Conservation (phyloP, 257 asterid species). For the Nicotiana undulata region DNA sequence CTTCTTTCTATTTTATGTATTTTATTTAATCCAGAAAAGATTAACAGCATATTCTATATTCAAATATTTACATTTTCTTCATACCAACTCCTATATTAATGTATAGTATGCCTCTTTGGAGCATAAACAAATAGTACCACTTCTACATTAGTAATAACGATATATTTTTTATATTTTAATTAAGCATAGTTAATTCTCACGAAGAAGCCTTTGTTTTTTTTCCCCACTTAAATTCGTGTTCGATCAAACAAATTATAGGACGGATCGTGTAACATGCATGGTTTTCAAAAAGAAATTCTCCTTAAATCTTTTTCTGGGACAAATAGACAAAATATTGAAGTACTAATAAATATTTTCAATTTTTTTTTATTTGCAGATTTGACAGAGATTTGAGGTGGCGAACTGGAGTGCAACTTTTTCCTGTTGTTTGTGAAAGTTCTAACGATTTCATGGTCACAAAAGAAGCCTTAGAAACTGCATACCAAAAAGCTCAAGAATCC, state of each 20-base stretch:
- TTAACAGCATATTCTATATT: too few relatives aligned
- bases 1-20: too few relatives aligned
- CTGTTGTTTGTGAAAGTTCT: constrained; percentile 2
- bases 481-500: constrained; percentile 5
- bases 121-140: too few relatives aligned
- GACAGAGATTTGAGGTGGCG: constrained; percentile 19
- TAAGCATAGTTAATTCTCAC: background rate
- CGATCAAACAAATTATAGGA: background rate
- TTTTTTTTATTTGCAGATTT: constrained; percentile 2
- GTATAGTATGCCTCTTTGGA: too few relatives aligned
- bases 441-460: constrained; percentile 8
- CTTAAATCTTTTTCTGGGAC: too few relatives aligned
- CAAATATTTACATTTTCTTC: too few relatives aligned
- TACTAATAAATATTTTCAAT: background rate
- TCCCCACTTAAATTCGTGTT: background rate
- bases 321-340: background rate
- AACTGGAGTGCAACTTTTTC: constrained; percentile 9
- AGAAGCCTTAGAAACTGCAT: constrained; percentile 8
- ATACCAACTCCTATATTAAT: too few relatives aligned
- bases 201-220: too few relatives aligned
- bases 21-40: background rate
- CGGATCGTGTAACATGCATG: background rate
- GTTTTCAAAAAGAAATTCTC: too few relatives aligned
- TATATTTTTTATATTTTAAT: too few relatives aligned
- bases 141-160: too few relatives aligned